Conservation (phyloP, 306 rosid genomes). For the Lathyrus tuberosus region DNA sequence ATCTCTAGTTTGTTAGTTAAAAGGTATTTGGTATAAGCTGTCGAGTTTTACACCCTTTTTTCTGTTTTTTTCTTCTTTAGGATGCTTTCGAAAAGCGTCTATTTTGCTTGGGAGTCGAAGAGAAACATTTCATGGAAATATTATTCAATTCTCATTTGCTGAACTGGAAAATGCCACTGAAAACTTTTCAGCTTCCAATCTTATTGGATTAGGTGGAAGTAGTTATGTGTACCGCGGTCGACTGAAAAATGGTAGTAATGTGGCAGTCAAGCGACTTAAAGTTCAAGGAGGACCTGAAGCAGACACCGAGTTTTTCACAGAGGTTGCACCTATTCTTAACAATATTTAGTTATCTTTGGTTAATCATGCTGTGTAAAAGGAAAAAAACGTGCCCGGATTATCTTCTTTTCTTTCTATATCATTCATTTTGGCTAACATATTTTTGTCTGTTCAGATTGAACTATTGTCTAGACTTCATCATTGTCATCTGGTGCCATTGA, state of each 20-base stretch:
- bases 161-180: conserved; percentile 84
- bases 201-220: conserved; percentile 89
- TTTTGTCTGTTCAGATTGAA: conserved; percentile 70
- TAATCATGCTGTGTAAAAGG: conserved; percentile 8
- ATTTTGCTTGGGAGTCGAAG: conserved; percentile 59
- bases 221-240: conserved; percentile 87
- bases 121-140: conserved; percentile 64
- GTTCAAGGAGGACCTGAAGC: conserved; percentile 70
- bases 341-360: conserved; percentile 27
- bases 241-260: conserved; percentile 65
- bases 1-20: conserved; percentile 14
- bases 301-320: conserved; percentile 69
- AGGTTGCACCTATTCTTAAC: conserved; percentile 55
- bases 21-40: conserved; percentile 10
- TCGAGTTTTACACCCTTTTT: neutral
- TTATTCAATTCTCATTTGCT: conserved; percentile 72
- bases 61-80: conserved; percentile 43
- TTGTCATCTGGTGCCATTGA: conserved; percentile 85
- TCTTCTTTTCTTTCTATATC: neutral
- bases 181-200: conserved; percentile 73
- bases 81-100: conserved; percentile 71
- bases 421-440: neutral
- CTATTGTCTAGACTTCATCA: conserved; percentile 89
- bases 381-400: conserved; percentile 3
- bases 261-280: conserved; percentile 82